A percentile compares a stretch with the other conserved stretches of the same genome.
Evolutionary conservation across 2,329 filamentous ascomycete genomes (phyloP).

Genomic region (Ophiocordyceps robertsii): DNA sequence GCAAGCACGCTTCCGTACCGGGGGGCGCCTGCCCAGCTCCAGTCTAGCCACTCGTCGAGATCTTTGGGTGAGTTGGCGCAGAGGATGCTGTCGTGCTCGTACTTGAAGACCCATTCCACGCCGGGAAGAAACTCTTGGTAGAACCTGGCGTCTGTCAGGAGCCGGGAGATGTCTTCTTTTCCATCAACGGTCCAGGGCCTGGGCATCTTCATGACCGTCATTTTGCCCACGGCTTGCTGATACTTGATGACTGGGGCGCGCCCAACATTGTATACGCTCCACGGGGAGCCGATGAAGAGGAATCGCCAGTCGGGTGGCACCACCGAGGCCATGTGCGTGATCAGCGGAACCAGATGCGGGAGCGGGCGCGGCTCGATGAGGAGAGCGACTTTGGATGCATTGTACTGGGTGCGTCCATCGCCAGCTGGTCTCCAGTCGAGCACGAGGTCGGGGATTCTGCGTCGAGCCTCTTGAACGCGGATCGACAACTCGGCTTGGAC

Average conservation of each 20-base stretch:
- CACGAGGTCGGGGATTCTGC: constrained; percentile 24
- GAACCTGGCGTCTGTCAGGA: constrained; percentile 36
- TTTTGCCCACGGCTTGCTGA: constrained; percentile 35
- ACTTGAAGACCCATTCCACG: constrained; percentile 41
- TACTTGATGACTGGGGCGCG: constrained; percentile 32
- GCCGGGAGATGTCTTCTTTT: constrained; percentile 33
- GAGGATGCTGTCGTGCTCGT: constrained; percentile 40
- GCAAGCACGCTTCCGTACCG: constrained; percentile 17
- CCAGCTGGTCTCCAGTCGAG: constrained; percentile 22
- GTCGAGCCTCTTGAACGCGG: constrained; percentile 24
- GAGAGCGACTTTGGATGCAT: constrained; percentile 36
- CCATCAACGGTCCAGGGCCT: constrained; percentile 30
- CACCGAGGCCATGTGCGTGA: constrained; percentile 37
- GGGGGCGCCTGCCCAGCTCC: constrained; percentile 39
- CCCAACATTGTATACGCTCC: constrained; percentile 30
- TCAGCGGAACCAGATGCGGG: constrained; percentile 33
- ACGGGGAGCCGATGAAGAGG: constrained; percentile 35
- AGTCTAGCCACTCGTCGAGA: constrained; percentile 40
- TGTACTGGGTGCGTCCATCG: constrained; percentile 24
- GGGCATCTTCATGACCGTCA: constrained; percentile 35
- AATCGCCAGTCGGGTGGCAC: constrained; percentile 42
- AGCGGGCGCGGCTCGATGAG: constrained; percentile 35
- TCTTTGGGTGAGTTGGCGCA: constrained; percentile 38
- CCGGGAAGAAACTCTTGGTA: constrained; percentile 36
- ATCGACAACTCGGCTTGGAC: constrained; percentile 23